These are phyloP conservation scores for Daldinia caldariorum DNA, from an alignment of 495 filamentous ascomycete genomes.

Conservation along the genomic window DNA sequence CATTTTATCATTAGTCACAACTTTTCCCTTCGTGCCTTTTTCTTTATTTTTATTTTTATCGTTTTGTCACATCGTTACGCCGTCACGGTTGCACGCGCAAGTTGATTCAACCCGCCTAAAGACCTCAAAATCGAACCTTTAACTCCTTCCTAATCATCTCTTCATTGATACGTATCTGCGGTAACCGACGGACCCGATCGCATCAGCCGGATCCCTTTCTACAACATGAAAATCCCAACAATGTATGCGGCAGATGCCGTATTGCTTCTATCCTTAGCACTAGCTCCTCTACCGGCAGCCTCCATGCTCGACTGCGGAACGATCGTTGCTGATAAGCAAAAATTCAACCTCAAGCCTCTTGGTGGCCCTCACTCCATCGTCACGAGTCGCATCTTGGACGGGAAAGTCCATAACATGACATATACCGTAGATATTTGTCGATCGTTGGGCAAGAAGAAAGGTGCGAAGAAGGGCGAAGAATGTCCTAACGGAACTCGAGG, in stretches of 20 bases:
- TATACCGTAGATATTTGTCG: slow-evolving; percentile 90
- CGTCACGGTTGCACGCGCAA: not conserved
- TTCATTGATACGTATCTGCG: not conserved
- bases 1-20: not conserved
- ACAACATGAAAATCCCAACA: slow-evolving; percentile 43
- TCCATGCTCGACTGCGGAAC: slow-evolving; percentile 70
- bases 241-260: slow-evolving; percentile 45
- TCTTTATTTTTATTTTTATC: slow-evolving; percentile 3
- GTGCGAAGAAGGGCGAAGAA: slow-evolving; percentile 58
- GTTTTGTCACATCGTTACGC: not conserved
- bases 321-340: slow-evolving; percentile 64
- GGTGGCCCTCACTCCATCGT: slow-evolving; percentile 80
- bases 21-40: not conserved
- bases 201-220: slow-evolving; percentile 6
- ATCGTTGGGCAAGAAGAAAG: slow-evolving; percentile 65
- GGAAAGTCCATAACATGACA: slow-evolving; percentile 71
- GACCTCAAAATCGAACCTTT: not conserved
- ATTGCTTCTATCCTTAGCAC: slow-evolving; percentile 52
- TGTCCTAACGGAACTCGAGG: slow-evolving; percentile 71
- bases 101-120: not conserved
- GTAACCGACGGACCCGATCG: slow-evolving; percentile 23
- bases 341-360: slow-evolving; percentile 73
- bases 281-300: slow-evolving; percentile 60
- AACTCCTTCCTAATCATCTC: not conserved
- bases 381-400: slow-evolving; percentile 59